Conservation (phyloP, 2,329 filamentous ascomycete genomes). For the Blastomyces silverae region DNA sequence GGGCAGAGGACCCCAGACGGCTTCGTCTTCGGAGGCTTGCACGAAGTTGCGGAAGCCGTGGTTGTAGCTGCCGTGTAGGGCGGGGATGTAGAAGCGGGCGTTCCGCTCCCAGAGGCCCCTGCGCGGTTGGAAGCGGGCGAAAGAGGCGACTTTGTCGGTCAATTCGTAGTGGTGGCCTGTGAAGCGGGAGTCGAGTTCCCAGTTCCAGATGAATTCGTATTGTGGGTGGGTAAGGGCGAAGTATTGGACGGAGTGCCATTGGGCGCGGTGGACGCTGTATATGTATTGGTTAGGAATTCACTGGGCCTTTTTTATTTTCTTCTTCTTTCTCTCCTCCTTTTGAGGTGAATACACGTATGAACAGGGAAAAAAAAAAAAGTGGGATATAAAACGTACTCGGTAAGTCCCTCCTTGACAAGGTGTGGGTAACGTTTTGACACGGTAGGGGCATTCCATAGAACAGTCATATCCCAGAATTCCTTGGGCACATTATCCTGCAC, state of each 20-base stretch:
- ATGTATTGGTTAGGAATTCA: constrained; percentile 24
- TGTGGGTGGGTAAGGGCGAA: constrained; percentile 70
- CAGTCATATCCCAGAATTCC: constrained; percentile 63
- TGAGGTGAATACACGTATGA: not conserved
- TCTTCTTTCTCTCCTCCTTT: no score
- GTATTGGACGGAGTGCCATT: constrained; percentile 68
- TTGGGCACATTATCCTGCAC: constrained; percentile 58
- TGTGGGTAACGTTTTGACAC: constrained; percentile 39
- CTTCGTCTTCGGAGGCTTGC: constrained; percentile 43
- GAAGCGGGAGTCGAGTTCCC: constrained; percentile 75
- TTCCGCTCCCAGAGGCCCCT: constrained; percentile 56
- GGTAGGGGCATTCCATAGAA: constrained; percentile 63
- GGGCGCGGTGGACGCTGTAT: constrained; percentile 50
- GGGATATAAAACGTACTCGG: constrained; percentile 39
- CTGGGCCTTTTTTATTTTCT: constrained; percentile 22
- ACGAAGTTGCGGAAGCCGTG: constrained; percentile 16
- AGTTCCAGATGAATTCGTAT: constrained; percentile 79
- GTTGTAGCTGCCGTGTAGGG: constrained; percentile 46
- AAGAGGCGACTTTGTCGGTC: constrained; percentile 56
- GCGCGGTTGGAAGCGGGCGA: constrained; percentile 49
- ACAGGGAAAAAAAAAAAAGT: not conserved
- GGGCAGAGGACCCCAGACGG: constrained; percentile 60
- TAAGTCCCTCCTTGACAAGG: constrained; percentile 38
- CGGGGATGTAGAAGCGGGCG: constrained; percentile 51
- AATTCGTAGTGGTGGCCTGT: constrained; percentile 78